Conservation (phyloP, 768 basidiomycete genomes). For the Russula earlei region DNA sequence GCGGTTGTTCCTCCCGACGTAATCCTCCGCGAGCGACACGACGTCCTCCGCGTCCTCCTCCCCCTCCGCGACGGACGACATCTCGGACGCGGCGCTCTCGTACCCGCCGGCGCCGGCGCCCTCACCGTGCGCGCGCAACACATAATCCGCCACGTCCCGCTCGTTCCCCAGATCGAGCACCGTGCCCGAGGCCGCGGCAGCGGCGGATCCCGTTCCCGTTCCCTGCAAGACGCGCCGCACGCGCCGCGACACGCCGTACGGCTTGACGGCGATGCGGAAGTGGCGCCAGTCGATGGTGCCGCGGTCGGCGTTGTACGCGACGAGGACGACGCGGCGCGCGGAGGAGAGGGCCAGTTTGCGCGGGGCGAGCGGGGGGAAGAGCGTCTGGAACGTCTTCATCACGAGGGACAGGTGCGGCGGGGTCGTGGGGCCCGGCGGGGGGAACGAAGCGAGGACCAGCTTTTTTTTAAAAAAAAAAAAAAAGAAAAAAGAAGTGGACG, state of each 20-base stretch:
- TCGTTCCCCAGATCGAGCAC: conserved; percentile 79
- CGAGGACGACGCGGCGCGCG: conserved; percentile 87
- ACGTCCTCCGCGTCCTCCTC: conserved; percentile 79
- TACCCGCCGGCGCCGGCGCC: conserved; percentile 28
- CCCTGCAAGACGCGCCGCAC: conserved; percentile 81
- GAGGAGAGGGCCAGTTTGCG: conserved; percentile 73
- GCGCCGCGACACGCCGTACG: conserved; percentile 87
- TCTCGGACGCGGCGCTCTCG: conserved; percentile 59
- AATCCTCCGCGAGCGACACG: conserved; percentile 82
- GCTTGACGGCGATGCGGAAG: conserved; percentile 90
- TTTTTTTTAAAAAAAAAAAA: not conserved
- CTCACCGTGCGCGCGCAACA: conserved; percentile 45
- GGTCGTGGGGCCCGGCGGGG: conserved; percentile 58
- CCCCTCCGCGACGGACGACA: conserved; percentile 75
- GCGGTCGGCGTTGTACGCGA: conserved; percentile 81
- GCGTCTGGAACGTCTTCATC: conserved; percentile 91
- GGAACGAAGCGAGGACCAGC: conserved; percentile 91
- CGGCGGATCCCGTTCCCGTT: no score
- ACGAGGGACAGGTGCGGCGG: conserved; percentile 83
- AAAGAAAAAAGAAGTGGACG: not conserved
- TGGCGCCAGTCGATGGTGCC: conserved; percentile 90
- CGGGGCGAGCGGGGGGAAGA: conserved; percentile 90
- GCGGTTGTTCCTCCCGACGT: conserved; percentile 90
- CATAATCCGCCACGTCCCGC: conserved; percentile 91
- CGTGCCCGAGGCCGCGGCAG: conserved; percentile 21